A percentile compares a stretch with the other conserved stretches of the same genome.
phyloP scores from a whole-genome alignment of 768 basidiomycete genomes.

The Gautieria morchelliformis region DNA sequence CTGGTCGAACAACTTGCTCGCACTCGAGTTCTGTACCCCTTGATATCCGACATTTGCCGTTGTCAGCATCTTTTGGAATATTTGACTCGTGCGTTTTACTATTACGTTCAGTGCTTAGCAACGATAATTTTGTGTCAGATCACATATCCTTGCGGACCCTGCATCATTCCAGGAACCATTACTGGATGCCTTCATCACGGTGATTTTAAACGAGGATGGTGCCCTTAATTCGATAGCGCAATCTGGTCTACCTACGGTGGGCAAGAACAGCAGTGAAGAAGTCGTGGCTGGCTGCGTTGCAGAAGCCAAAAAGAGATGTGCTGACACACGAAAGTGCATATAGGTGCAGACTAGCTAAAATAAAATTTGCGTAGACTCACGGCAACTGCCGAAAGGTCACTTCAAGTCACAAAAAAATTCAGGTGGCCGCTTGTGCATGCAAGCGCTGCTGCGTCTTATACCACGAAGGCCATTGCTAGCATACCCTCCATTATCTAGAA shows the following conservation, averaged over 20 bases:
- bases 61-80: constrained; percentile 64
- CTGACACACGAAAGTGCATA: neutral
- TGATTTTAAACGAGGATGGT: constrained; percentile 45
- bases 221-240: constrained; percentile 45
- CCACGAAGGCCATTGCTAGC: neutral
- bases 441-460: constrained; percentile 1
- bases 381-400: neutral
- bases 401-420: neutral
- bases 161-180: constrained; percentile 87
- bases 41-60: constrained; percentile 34
- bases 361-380: neutral
- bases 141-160: constrained; percentile 68
- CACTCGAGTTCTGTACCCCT: constrained; percentile 38
- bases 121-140: constrained; percentile 28
- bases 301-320: constrained; percentile 3
- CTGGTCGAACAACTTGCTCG: constrained; percentile 52
- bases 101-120: neutral
- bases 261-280: constrained; percentile 7
- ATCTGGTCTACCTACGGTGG: constrained; percentile 35
- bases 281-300: constrained; percentile 5
- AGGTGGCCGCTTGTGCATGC: constrained; percentile 4
- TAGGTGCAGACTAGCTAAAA: neutral
- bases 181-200: constrained; percentile 58
- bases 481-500: neutral
- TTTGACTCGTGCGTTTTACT: constrained; percentile 57